Evolutionary conservation across 1,284 basidiomycete genomes (phyloP), one percentile per base, ranked within the genome.

Genomic region (Polyporus tsugae): DNA sequence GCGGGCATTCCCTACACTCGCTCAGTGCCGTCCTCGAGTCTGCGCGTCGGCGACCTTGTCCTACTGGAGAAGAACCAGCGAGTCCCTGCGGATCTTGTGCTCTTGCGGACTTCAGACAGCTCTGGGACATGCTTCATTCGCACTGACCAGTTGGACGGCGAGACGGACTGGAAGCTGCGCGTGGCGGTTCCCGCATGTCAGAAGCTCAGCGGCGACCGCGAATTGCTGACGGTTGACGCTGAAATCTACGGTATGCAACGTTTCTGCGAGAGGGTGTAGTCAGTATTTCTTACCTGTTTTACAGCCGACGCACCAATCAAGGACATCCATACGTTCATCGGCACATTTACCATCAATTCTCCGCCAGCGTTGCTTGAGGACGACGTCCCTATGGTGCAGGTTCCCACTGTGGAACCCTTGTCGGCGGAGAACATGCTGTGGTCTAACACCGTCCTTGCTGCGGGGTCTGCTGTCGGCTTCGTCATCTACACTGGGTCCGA

Each of bases 81-180:
- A 13, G 95, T 99, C 0, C 98, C 98, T 0, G 95, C 98, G 1
- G 98, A 99, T 76, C 87, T 99, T 80, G 89, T 99, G 1, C 85
- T 99, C 19, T 84, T 99, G 9, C 89, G 92, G 44, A 99, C 97
- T 0, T 93, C 91, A 2, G 97, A 96, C 72, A 80, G 87, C 4
- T 90, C 92, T 41, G 98, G 98, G 1, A 97, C 96, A 1, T 99
- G 97, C 79, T 99, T 99, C 80, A 94, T 99, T 64, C 87, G 97
- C 6, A 99, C 98, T 0, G 98, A 99, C 80, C 98, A 99, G 78
- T 86, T 99, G 11, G 98, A 99, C 75, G 98, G 98, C 57, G 98
- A 99, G 81, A 99, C 98, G 1, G 98, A 99, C 76, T 99, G 98
- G 98, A 99, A 99, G 80, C 84, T 99, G 62, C 90, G 95, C 11